These are phyloP conservation scores for Backusella australiensis DNA, from an alignment of 192 early-diverging fungal genomes.

Conservation along the genomic window DNA sequence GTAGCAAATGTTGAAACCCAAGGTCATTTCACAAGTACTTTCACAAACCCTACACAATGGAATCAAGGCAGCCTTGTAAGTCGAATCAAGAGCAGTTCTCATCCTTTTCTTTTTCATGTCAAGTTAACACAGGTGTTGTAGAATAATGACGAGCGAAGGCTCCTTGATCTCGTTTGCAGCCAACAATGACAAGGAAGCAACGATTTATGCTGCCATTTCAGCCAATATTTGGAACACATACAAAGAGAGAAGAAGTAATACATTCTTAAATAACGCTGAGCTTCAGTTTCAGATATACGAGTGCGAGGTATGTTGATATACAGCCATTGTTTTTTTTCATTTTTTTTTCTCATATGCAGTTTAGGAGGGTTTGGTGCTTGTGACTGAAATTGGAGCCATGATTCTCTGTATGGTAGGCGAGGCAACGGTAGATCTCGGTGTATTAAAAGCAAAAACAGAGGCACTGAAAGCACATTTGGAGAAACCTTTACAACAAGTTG, in stretches of 20 bases:
- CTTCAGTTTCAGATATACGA: slow-evolving; percentile 46
- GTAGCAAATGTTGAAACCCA: slow-evolving; percentile 54
- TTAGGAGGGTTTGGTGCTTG: slow-evolving; percentile 26
- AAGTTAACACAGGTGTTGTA: background rate
- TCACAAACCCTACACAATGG: slow-evolving; percentile 54
- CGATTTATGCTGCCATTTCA: slow-evolving; percentile 55
- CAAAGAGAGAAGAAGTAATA: slow-evolving; percentile 32
- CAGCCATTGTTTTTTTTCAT: no score
- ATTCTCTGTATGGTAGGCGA: slow-evolving; percentile 53
- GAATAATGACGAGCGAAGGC: slow-evolving; percentile 56
- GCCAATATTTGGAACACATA: slow-evolving; percentile 62
- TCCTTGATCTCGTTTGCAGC: slow-evolving; percentile 55
- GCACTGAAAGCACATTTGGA: slow-evolving; percentile 49
- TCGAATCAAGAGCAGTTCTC: no score
- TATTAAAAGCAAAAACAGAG: slow-evolving; percentile 54
- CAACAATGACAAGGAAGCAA: slow-evolving; percentile 50
- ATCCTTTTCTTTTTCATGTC: background rate
- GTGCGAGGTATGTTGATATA: slow-evolving; percentile 40
- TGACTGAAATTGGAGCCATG: slow-evolving; percentile 38
- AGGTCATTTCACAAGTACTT: slow-evolving; percentile 59
- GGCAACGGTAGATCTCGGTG: slow-evolving; percentile 45
- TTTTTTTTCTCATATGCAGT: background rate
- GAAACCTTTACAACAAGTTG: slow-evolving; percentile 31
- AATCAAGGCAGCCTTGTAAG: slow-evolving; percentile 53
- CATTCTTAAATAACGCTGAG: background rate